Evolutionary conservation across 768 basidiomycete genomes (phyloP).

Genomic region (Podaxis mareebaensis): DNA sequence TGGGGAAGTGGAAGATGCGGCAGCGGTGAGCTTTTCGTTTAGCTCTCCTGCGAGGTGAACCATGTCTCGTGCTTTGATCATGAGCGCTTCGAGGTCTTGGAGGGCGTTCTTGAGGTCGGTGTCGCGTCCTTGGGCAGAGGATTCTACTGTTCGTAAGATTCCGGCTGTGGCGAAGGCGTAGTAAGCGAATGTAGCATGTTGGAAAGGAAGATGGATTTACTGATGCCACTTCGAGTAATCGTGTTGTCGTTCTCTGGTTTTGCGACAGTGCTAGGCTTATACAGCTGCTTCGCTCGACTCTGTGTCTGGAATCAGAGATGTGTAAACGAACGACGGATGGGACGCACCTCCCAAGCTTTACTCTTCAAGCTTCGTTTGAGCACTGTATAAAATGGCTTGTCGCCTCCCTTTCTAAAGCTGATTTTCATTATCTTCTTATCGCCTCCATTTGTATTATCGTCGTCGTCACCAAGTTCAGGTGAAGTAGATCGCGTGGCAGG

Average conservation of each 20-base stretch:
- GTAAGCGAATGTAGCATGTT: conserved; percentile 7
- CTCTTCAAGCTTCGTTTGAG: conserved; percentile 70
- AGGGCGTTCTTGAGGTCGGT: conserved; percentile 75
- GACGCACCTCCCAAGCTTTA: conserved; percentile 73
- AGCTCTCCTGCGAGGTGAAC: conserved; percentile 87
- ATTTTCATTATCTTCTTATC: conserved; percentile 61
- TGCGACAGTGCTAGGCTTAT: not conserved
- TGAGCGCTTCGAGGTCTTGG: conserved; percentile 85
- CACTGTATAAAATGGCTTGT: conserved; percentile 75
- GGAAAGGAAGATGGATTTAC: conserved; percentile 7
- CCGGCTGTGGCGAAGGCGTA: conserved; percentile 52
- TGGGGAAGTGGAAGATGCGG: conserved; percentile 25
- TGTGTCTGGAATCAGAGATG: not conserved
- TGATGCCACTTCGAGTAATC: conserved; percentile 16
- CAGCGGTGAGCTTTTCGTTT: conserved; percentile 73
- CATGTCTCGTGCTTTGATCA: conserved; percentile 92
- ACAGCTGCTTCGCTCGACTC: not conserved
- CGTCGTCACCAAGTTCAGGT: conserved; percentile 40
- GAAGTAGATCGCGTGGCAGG: conserved; percentile 68
- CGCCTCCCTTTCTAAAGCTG: conserved; percentile 91
- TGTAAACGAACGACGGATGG: not conserved
- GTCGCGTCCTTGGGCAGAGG: conserved; percentile 60
- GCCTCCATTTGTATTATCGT: conserved; percentile 25
- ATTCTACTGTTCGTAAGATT: conserved; percentile 76
- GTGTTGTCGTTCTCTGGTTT: not conserved